These are phyloP conservation scores for Schizopora paradoxa DNA, from an alignment of 1,284 basidiomycete species.

Conservation along the genomic window DNA sequence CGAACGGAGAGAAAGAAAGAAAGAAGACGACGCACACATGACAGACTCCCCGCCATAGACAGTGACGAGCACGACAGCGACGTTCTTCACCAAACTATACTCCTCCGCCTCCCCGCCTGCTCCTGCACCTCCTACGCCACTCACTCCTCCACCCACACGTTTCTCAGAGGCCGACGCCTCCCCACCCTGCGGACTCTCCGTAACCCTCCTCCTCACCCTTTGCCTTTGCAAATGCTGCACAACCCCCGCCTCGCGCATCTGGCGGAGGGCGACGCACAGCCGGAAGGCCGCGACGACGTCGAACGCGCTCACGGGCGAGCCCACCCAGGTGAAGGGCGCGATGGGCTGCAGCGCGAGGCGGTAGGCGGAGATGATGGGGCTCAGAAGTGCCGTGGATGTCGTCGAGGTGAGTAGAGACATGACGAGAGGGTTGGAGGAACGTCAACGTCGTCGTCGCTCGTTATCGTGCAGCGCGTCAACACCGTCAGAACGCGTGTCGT, in stretches of 20 bases:
- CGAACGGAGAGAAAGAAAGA: slow-evolving; percentile 10
- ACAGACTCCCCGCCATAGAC: slow-evolving; percentile 73
- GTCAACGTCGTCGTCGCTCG: too few relatives aligned
- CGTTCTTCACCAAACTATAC: slow-evolving; percentile 52
- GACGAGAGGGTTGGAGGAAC: slow-evolving; percentile 17
- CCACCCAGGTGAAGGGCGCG: slow-evolving; percentile 64
- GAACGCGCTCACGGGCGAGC: slow-evolving; percentile 49
- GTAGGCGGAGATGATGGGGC: slow-evolving; percentile 49
- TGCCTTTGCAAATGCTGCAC: slow-evolving; percentile 36
- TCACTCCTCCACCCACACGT: too few relatives aligned
- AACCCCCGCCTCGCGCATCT: slow-evolving; percentile 50
- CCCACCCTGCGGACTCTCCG: slow-evolving; percentile 6
- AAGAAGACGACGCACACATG: slow-evolving; percentile 37
- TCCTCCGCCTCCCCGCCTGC: slow-evolving; percentile 34
- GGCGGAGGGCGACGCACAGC: slow-evolving; percentile 61
- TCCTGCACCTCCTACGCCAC: slow-evolving; percentile 16
- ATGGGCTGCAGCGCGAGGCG: slow-evolving; percentile 52
- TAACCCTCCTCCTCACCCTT: slow-evolving; percentile 13
- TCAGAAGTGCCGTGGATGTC: slow-evolving; percentile 22
- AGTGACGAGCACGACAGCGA: slow-evolving; percentile 52
- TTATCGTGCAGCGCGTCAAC: too few relatives aligned
- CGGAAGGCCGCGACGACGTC: slow-evolving; percentile 62
- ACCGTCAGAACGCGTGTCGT: too few relatives aligned
- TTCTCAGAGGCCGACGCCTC: slow-evolving; percentile 1
- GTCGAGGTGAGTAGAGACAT: too few relatives aligned